Percentiles rank a stretch among this genome's conserved stretches.
phyloP scores from a whole-genome alignment of 1,284 basidiomycete species.

The Cryptococcus sp. region DNA sequence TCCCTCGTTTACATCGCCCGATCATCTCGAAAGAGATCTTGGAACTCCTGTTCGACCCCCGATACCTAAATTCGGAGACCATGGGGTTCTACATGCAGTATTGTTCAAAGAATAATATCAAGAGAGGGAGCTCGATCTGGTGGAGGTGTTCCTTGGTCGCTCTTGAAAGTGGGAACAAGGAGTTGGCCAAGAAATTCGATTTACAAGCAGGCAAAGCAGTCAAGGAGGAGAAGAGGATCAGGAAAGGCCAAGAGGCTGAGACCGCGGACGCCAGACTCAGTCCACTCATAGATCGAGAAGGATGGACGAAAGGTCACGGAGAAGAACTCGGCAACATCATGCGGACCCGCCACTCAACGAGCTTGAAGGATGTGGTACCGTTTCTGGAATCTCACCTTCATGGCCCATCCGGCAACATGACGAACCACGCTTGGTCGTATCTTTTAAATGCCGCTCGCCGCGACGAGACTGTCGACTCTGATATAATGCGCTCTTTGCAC shows the following conservation, averaged over 20 bases:
- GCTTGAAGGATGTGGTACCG: too few relatives aligned
- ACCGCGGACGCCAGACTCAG: too few relatives aligned
- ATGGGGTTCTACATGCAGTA: conserved; percentile 4
- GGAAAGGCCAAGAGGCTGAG: too few relatives aligned
- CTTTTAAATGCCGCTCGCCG: neutral
- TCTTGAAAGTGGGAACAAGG: conserved; percentile 5
- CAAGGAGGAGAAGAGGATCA: neutral
- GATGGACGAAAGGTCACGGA: too few relatives aligned
- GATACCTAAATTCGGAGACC: conserved; percentile 9
- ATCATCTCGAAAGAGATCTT: neutral
- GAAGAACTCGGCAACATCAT: too few relatives aligned
- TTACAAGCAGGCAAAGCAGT: neutral
- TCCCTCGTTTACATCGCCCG: conserved; percentile 2
- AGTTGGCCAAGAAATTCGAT: conserved; percentile 4
- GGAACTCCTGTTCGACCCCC: conserved; percentile 5
- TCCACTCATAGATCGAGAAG: too few relatives aligned
- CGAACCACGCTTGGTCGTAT: neutral
- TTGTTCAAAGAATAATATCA: neutral
- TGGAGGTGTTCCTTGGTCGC: conserved; percentile 10
- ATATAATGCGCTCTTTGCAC: too few relatives aligned
- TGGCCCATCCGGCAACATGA: too few relatives aligned
- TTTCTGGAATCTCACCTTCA: too few relatives aligned
- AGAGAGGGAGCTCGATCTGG: conserved; percentile 6
- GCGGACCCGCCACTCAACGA: too few relatives aligned
- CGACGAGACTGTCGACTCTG: conserved; percentile 1